A percentile compares a stretch with the other conserved stretches of the same genome.
Evolutionary conservation across 2,329 filamentous ascomycete genomes (phyloP).

Genomic region (Clarireedia monteithiana): DNA sequence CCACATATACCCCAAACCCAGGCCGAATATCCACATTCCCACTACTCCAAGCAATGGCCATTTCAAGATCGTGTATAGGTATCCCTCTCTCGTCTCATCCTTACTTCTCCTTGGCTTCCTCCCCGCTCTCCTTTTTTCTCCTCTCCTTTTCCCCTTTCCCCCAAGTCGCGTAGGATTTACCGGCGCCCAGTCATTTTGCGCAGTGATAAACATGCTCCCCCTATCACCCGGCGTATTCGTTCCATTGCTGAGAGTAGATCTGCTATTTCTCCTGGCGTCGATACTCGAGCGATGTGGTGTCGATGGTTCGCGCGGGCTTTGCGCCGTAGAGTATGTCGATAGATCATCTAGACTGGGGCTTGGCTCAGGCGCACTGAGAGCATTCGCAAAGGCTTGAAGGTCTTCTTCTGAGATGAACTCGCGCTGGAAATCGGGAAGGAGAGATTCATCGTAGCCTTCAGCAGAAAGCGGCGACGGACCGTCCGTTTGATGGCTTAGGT

Average conservation of each 20-base stretch:
- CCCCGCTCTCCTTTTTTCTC: slow-evolving; percentile 33
- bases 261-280: slow-evolving; percentile 11
- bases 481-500: slow-evolving; percentile 33
- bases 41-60: slow-evolving; percentile 84
- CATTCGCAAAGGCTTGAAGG: slow-evolving; percentile 69
- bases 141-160: slow-evolving; percentile 29
- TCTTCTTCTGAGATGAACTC: slow-evolving; percentile 71
- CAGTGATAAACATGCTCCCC: slow-evolving; percentile 59
- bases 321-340: slow-evolving; percentile 4
- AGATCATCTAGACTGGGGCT: slow-evolving; percentile 53
- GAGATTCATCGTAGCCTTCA: slow-evolving; percentile 58
- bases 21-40: slow-evolving; percentile 67
- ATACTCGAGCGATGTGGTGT: slow-evolving; percentile 12
- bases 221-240: slow-evolving; percentile 8
- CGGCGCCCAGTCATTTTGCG: slow-evolving; percentile 93
- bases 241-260: slow-evolving; percentile 7
- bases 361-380: slow-evolving; percentile 73
- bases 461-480: slow-evolving; percentile 51
- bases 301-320: slow-evolving; percentile 8
- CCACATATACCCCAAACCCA: slow-evolving; percentile 67
- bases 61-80: slow-evolving; percentile 81
- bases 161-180: slow-evolving; percentile 43
- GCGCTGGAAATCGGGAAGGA: slow-evolving; percentile 70
- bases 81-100: slow-evolving; percentile 92
- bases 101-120: slow-evolving; percentile 43